Conservation (phyloP, 495 filamentous ascomycete genomes). For the Parathielavia appendiculata region DNA sequence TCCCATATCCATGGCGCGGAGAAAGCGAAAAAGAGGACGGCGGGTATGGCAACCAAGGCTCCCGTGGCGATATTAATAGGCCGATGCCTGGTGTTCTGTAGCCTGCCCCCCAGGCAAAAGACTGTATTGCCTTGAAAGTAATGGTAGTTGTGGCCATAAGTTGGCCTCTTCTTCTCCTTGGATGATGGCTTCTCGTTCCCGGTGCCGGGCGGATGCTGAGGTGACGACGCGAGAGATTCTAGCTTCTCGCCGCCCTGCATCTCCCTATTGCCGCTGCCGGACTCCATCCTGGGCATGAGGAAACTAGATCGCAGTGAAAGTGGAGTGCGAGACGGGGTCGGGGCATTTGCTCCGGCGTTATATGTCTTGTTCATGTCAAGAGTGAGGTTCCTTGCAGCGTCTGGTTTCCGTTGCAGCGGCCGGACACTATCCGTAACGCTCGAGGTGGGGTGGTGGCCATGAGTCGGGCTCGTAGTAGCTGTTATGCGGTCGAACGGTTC, state of each 20-base stretch:
- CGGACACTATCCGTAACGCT: slow-evolving; percentile 71
- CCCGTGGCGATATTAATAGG: slow-evolving; percentile 92
- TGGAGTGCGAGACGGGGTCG: slow-evolving; percentile 59
- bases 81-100: slow-evolving; percentile 80
- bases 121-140: slow-evolving; percentile 90
- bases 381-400: slow-evolving; percentile 48
- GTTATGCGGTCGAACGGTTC: slow-evolving; percentile 59
- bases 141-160: slow-evolving; percentile 65
- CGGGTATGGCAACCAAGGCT: slow-evolving; percentile 67
- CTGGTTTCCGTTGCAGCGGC: slow-evolving; percentile 57
- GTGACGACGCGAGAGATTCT: slow-evolving; percentile 70
- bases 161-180: slow-evolving; percentile 31
- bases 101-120: slow-evolving; percentile 78
- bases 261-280: slow-evolving; percentile 46
- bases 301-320: slow-evolving; percentile 68
- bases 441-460: slow-evolving; percentile 55
- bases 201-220: slow-evolving; percentile 45
- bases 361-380: slow-evolving; percentile 54
- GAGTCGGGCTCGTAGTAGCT: slow-evolving; percentile 68
- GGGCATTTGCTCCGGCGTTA: slow-evolving; percentile 41
- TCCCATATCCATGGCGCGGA: slow-evolving; percentile 89
- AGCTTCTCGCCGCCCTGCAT: slow-evolving; percentile 68
- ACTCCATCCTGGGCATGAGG: slow-evolving; percentile 49
- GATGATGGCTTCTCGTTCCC: slow-evolving; percentile 23
- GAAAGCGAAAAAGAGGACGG: slow-evolving; percentile 75